Base-by-base conservation (phyloP, 495 filamentous ascomycete species). In the Hypoxylon rickii region DNA sequence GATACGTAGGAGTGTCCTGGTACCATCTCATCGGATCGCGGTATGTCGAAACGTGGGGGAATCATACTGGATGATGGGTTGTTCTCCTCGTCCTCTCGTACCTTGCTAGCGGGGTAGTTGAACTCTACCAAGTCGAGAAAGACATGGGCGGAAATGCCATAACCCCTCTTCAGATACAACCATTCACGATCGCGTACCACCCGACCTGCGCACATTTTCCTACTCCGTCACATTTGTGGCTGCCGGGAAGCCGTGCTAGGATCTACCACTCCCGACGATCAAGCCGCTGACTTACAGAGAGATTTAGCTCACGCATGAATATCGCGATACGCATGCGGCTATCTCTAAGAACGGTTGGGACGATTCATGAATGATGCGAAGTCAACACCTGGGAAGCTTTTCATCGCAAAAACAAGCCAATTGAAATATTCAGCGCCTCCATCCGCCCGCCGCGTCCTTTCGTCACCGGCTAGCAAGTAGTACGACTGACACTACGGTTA, bases 11-110 rank as follows among this genome's bases (percentile, higher is more conserved):
- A 43, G 50, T n/a, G n/a, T n/a, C n/a, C n/a, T n/a, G n/a, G n/a
- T n/a, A 51, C 41, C 31, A 18, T 54, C 39, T 56, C 46, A 43
- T 64, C 61, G 58, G 58, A 53, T 62, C 59, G 58, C 55, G 37
- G 56, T 58, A 65, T 59, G 21, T 38, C 34, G 65, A 60, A 70
- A 70, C 70, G 66, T 70, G 70, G 70, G 66, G 68, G 56, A 67
- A 63, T 59, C 12, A 50, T 50, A 66, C 57, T 71, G 63, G 68
- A 63, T 67, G 57, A 64, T 55, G 62, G 57, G 64, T 21, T 55
- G 18, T 54, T 22, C 21, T 65, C 36, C 20, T 21, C 52, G 18
- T 54, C 21, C 21, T 65, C 36, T 22, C 50, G 51, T 43, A 55
- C 51, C 51, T 42, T 31, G 29, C 40, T 66, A 34, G 65, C 55